Conservation (phyloP, 2,329 filamentous ascomycete genomes). For the Fusarium sp. region DNA sequence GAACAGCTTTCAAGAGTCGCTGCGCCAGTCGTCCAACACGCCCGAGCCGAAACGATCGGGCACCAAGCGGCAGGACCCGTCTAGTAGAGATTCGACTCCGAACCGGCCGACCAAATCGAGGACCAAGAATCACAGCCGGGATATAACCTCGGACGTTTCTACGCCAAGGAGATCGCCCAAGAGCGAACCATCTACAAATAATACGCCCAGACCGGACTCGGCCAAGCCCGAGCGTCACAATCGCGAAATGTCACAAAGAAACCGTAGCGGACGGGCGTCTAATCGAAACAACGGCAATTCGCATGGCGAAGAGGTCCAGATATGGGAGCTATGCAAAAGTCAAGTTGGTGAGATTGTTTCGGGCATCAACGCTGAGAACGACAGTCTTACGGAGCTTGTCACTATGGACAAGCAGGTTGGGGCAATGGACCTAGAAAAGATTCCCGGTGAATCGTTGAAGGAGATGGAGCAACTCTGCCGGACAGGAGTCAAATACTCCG, state of each 20-base stretch:
- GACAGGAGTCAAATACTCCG: slow-evolving; percentile 60
- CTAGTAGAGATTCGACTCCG: slow-evolving; percentile 48
- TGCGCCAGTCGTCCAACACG: slow-evolving; percentile 42
- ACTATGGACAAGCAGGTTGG: slow-evolving; percentile 60
- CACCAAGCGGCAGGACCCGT: slow-evolving; percentile 45
- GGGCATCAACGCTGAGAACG: slow-evolving; percentile 61
- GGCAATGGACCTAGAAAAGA: slow-evolving; percentile 56
- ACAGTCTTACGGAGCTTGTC: slow-evolving; percentile 58
- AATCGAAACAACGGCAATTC: slow-evolving; percentile 61
- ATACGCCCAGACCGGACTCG: slow-evolving; percentile 44
- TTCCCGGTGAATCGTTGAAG: slow-evolving; percentile 56
- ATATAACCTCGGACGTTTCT: slow-evolving; percentile 39
- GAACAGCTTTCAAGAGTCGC: slow-evolving; percentile 45
- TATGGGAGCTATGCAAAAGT: slow-evolving; percentile 60
- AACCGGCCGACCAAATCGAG: slow-evolving; percentile 43
- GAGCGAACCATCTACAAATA: slow-evolving; percentile 37
- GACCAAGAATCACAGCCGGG: slow-evolving; percentile 37
- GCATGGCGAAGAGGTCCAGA: slow-evolving; percentile 61
- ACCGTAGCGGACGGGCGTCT: slow-evolving; percentile 61
- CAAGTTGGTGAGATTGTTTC: slow-evolving; percentile 58
- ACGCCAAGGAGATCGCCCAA: slow-evolving; percentile 46
- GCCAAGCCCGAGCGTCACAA: slow-evolving; percentile 42
- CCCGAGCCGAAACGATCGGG: slow-evolving; percentile 46
- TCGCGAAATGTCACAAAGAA: slow-evolving; percentile 61
- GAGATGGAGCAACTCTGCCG: slow-evolving; percentile 62